Conservation (phyloP, 257 asterid genomes). For the Solanum chiquidenum region DNA sequence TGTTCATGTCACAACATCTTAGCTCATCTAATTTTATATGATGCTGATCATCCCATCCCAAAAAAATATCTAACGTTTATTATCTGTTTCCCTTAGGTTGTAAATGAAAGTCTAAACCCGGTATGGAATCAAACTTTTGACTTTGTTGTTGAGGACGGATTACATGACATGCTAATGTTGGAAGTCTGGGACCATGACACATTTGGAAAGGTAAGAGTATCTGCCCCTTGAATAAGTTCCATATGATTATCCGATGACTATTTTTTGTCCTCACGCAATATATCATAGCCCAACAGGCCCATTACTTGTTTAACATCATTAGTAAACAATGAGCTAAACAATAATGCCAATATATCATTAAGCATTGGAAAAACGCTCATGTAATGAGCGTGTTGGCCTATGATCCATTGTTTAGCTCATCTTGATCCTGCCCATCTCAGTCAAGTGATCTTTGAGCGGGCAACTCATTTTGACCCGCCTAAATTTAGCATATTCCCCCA, state of each 20-base stretch:
- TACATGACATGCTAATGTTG: constrained; percentile 68
- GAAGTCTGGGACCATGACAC: constrained; percentile 92
- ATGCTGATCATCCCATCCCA: background rate
- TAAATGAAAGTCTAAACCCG: constrained; percentile 67
- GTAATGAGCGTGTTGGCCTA: background rate
- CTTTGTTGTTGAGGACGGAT: constrained; percentile 86
- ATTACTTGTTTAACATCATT: background rate
- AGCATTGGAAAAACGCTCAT: background rate
- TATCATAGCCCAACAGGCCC: background rate
- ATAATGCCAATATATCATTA: background rate
- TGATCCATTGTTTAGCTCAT: background rate
- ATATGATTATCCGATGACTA: background rate
- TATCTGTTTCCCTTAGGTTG: constrained; percentile 36
- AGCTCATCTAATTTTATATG: background rate
- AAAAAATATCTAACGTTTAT: background rate
- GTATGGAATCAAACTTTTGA: constrained; percentile 96
- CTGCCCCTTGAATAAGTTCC: background rate
- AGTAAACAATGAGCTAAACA: background rate
- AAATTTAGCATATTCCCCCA: background rate
- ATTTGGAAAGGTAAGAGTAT: constrained; percentile 57
- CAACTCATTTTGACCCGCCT: background rate
- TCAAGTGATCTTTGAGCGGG: background rate
- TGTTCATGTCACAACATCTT: background rate
- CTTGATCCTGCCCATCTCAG: background rate
- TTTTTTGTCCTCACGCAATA: background rate